phyloP scores from a whole-genome alignment of 768 basidiomycete genomes.

The Suillus tomentosus region DNA sequence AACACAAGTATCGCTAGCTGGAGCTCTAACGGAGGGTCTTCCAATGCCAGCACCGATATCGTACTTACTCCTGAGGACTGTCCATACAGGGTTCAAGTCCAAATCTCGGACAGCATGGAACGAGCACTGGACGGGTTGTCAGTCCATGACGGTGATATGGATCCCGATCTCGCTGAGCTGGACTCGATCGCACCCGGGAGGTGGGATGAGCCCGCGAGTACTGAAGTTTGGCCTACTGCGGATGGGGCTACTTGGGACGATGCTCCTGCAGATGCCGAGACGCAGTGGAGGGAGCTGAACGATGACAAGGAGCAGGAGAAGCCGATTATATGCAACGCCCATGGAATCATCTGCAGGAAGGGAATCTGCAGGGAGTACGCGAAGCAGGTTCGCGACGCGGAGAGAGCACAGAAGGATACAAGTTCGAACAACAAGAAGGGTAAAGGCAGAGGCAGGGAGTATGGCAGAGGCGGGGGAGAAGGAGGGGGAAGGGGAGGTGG shows the following conservation, averaged over 20 bases:
- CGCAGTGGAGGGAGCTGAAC: slow-evolving; percentile 20
- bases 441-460: not conserved
- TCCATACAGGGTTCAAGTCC: slow-evolving; percentile 22
- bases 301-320: slow-evolving; percentile 12
- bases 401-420: slow-evolving; percentile 22
- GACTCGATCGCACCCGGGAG: slow-evolving; percentile 28
- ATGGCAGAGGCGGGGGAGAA: slow-evolving; percentile 12
- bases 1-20: slow-evolving; percentile 23
- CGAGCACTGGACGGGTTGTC: slow-evolving; percentile 31
- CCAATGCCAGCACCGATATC: slow-evolving; percentile 30
- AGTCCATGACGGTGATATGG: slow-evolving; percentile 18
- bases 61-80: slow-evolving; percentile 31
- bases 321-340: slow-evolving; percentile 31
- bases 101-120: slow-evolving; percentile 31
- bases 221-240: not conserved
- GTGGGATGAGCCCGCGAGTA: slow-evolving; percentile 19
- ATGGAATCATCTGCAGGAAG: slow-evolving; percentile 38
- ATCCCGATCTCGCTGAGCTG: slow-evolving; percentile 20
- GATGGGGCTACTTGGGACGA: slow-evolving; percentile 18
- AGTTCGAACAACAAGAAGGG: slow-evolving; percentile 20
- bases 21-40: slow-evolving; percentile 24
- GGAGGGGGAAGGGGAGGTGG: slow-evolving; percentile 11
- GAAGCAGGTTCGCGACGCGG: slow-evolving; percentile 23
- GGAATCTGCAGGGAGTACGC: slow-evolving; percentile 39
- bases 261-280: slow-evolving; percentile 24